phyloP scores from a whole-genome alignment of 1,284 basidiomycete species.

The Cryptococcus wingfieldii region DNA sequence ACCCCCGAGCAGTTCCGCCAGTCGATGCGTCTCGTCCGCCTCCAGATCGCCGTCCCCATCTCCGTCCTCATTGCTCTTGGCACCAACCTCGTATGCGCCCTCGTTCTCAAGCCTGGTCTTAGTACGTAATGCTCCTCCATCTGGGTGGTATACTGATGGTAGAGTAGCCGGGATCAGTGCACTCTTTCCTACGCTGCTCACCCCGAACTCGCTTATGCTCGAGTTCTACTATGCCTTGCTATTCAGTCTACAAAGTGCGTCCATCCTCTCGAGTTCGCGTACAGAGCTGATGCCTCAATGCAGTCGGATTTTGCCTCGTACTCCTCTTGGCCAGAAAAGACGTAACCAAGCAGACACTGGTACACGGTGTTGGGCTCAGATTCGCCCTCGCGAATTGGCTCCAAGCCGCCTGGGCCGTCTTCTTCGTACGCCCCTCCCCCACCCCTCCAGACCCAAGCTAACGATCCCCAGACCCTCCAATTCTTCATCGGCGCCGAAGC shows the following conservation, averaged over 20 bases:
- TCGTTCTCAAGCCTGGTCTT: conserved; percentile 46
- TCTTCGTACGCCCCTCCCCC: conserved; percentile 59
- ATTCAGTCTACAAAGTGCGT: conserved; percentile 42
- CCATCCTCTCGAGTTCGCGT: background rate
- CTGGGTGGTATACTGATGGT: background rate
- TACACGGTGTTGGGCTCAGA: conserved; percentile 70
- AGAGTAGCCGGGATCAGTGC: conserved; percentile 55
- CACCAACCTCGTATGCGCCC: conserved; percentile 40
- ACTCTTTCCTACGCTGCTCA: conserved; percentile 65
- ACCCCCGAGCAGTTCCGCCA: conserved; percentile 43
- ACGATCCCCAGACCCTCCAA: conserved; percentile 36
- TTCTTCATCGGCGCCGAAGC: conserved; percentile 45
- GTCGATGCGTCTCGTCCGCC: conserved; percentile 51
- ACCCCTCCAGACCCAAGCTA: background rate
- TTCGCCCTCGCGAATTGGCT: conserved; percentile 76
- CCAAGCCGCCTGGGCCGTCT: conserved; percentile 75
- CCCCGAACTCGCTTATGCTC: conserved; percentile 63
- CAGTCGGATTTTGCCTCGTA: conserved; percentile 75
- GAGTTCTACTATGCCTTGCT: conserved; percentile 60
- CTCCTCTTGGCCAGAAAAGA: conserved; percentile 65
- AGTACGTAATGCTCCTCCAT: conserved; percentile 19
- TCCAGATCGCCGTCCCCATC: conserved; percentile 73
- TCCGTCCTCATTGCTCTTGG: conserved; percentile 49
- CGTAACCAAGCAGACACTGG: conserved; percentile 70
- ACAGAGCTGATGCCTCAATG: conserved; percentile 18